Percentiles rank a stretch among this genome's conserved stretches.
phyloP scores from a whole-genome alignment of 2,329 filamentous ascomycete species.

The Botrytis squamosa region DNA sequence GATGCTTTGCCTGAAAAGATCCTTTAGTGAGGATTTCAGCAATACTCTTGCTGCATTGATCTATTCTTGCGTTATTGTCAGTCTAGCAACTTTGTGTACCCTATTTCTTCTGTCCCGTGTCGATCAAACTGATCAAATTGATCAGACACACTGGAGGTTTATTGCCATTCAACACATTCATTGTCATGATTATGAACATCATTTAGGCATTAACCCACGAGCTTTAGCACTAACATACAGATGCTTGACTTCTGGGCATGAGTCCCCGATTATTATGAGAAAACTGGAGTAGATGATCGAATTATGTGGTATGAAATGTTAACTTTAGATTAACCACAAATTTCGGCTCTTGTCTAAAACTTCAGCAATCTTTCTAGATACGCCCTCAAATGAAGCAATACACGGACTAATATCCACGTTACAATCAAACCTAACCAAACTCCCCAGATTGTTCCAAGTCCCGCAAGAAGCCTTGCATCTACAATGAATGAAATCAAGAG shows the following conservation, averaged over 20 bases:
- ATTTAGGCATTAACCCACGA: too few species aligned
- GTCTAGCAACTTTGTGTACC: not conserved
- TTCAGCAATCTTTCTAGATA: slow-evolving; percentile 21
- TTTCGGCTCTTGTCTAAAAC: not conserved
- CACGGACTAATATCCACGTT: slow-evolving; percentile 34
- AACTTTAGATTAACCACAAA: not conserved
- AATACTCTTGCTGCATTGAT: not conserved
- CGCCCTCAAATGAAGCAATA: slow-evolving; percentile 25
- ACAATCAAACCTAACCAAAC: slow-evolving; percentile 35
- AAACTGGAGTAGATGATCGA: not conserved
- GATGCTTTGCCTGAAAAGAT: not conserved
- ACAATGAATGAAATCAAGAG: slow-evolving; percentile 27
- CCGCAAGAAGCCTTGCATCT: slow-evolving; percentile 29
- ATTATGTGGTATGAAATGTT: too few species aligned
- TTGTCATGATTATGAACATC: not conserved
- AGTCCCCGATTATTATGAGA: too few species aligned
- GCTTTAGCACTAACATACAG: not conserved
- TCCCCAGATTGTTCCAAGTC: slow-evolving; percentile 34
- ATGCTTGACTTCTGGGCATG: not conserved
- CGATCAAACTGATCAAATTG: not conserved
- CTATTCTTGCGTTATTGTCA: too few species aligned
- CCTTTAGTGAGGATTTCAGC: not conserved
- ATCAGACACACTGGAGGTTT: not conserved
- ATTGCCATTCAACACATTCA: not conserved
- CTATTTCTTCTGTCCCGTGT: not conserved